phyloP scores from a whole-genome alignment of 2,329 filamentous ascomycete genomes.

The Fusarium pseudoanthophilum region DNA sequence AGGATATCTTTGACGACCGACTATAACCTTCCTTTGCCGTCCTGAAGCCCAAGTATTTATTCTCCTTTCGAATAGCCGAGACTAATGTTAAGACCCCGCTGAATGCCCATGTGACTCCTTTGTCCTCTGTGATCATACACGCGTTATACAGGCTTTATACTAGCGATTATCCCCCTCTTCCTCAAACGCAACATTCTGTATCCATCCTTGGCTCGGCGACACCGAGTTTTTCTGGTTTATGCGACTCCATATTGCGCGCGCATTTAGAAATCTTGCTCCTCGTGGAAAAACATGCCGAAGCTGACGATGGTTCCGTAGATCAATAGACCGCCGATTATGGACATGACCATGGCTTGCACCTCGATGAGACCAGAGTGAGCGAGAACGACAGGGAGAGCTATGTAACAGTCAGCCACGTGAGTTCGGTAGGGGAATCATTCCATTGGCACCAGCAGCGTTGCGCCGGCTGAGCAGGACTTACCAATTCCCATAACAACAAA shows the following conservation, averaged over 20 bases:
- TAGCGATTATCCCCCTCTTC: conserved; percentile 23
- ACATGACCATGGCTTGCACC: conserved; percentile 92
- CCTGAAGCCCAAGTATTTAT: background rate
- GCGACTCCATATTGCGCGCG: background rate
- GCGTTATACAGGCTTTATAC: conserved; percentile 19
- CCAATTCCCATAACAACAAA: conserved; percentile 97
- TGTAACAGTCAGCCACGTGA: conserved; percentile 27
- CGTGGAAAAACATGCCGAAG: conserved; percentile 98
- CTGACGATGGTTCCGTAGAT: conserved; percentile 99
- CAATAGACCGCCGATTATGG: conserved; percentile 87
- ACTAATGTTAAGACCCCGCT: conserved; percentile 30
- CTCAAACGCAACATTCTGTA: conserved; percentile 5
- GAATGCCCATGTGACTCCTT: conserved; percentile 29
- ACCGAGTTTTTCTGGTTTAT: background rate
- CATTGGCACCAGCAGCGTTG: background rate
- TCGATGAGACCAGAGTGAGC: conserved; percentile 88
- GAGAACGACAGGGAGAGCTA: conserved; percentile 87
- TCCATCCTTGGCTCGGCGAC: background rate
- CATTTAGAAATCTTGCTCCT: conserved; percentile 90
- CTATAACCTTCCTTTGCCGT: conserved; percentile 9
- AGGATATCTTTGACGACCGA: conserved; percentile 27
- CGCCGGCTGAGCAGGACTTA: conserved; percentile 59
- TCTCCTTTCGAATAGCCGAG: conserved; percentile 22
- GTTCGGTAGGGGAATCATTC: background rate
- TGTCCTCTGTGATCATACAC: conserved; percentile 38